Conservation (phyloP, 495 filamentous ascomycete species). For the Opeltia flavorubescens region DNA sequence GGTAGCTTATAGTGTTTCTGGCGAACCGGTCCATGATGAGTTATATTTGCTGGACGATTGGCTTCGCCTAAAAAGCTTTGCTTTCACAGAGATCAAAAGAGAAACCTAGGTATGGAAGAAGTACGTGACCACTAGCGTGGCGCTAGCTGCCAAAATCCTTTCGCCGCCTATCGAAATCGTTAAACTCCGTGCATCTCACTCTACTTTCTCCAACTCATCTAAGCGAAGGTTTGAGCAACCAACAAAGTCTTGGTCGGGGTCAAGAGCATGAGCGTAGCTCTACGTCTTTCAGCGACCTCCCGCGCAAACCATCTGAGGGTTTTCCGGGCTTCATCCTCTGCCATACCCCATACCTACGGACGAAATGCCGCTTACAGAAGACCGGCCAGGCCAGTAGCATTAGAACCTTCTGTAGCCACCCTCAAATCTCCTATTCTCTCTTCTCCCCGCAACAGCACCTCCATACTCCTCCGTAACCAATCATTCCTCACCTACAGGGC, state of each 20-base stretch:
- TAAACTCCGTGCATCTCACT: no score
- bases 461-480: not conserved
- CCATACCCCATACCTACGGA: not conserved
- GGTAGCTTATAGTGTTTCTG: not conserved
- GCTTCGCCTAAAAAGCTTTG: not conserved
- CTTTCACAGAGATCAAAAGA: no score
- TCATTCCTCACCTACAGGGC: constrained; percentile 14
- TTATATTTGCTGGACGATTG: no score
- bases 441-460: not conserved
- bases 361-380: not conserved
- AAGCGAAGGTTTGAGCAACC: not conserved
- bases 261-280: not conserved
- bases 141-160: no score
- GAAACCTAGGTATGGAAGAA: no score
- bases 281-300: not conserved
- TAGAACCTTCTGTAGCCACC: not conserved
- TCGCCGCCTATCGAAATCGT: no score
- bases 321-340: not conserved
- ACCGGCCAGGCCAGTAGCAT: not conserved
- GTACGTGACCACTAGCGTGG: no score
- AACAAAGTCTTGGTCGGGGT: not conserved
- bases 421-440: not conserved
- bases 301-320: not conserved
- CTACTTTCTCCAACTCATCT: no score
- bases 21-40: not conserved